phyloP scores from a whole-genome alignment of 805 yeast genomes.

The Wickerhamiella brachini region DNA sequence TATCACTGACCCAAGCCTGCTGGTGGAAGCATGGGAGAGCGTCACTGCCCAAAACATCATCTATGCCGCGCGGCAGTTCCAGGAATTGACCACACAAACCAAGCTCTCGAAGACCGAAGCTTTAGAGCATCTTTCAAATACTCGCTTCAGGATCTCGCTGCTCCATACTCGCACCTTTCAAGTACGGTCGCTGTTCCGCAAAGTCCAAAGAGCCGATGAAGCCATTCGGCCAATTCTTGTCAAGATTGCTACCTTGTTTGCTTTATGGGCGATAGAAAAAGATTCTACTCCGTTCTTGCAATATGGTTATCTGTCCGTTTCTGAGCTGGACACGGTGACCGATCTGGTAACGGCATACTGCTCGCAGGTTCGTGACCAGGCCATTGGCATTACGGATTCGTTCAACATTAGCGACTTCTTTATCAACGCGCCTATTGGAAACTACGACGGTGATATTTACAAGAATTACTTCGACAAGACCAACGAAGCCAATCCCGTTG shows the following conservation, averaged over 20 bases:
- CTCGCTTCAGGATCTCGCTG: slow-evolving; percentile 28
- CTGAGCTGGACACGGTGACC: slow-evolving; percentile 30
- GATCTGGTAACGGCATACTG: slow-evolving; percentile 34
- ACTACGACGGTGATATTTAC: slow-evolving; percentile 67
- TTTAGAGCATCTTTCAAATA: slow-evolving; percentile 29
- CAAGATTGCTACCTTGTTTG: slow-evolving; percentile 29
- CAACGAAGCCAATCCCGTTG: slow-evolving; percentile 33
- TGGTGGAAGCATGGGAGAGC: slow-evolving; percentile 27
- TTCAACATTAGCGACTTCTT: slow-evolving; percentile 67
- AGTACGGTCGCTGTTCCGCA: slow-evolving; percentile 22
- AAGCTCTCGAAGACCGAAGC: slow-evolving; percentile 20
- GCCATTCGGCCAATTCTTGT: slow-evolving; percentile 9
- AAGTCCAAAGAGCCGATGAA: slow-evolving; percentile 8
- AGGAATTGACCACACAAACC: slow-evolving; percentile 8
- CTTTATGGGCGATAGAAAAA: slow-evolving; percentile 49
- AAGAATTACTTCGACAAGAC: slow-evolving; percentile 53
- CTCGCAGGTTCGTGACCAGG: slow-evolving; percentile 43
- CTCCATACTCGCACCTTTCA: slow-evolving; percentile 27
- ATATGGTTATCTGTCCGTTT: slow-evolving; percentile 38
- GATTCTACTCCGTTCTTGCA: slow-evolving; percentile 61
- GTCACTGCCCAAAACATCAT: slow-evolving; percentile 23
- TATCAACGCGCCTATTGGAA: slow-evolving; percentile 69
- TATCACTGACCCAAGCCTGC: slow-evolving; percentile 18
- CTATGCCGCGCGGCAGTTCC: slow-evolving; percentile 23
- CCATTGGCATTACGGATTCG: slow-evolving; percentile 65